phyloP scores from a whole-genome alignment of 148 eudicot species.

The Polygonum maritimum region DNA sequence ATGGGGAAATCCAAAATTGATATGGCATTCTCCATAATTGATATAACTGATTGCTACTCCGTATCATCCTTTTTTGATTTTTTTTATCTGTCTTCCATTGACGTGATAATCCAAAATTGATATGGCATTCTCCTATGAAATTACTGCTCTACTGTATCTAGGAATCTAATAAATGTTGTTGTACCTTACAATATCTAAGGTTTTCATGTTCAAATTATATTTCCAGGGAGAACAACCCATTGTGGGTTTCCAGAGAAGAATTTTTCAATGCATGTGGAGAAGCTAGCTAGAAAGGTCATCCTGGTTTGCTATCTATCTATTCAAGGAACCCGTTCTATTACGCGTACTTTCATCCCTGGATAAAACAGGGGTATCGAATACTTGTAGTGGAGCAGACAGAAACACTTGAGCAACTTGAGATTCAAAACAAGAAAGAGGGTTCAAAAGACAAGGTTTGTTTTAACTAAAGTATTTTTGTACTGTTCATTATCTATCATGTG shows the following conservation, averaged over 20 bases:
- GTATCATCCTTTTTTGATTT: background rate
- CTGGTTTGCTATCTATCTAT: background rate
- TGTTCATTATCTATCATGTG: no score
- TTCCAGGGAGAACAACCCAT: constrained; percentile 96
- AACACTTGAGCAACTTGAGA: constrained; percentile 90
- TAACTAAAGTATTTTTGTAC: no score
- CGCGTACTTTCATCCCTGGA: constrained; percentile 7
- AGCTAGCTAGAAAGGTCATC: constrained; percentile 81
- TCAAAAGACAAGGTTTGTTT: constrained; percentile 82
- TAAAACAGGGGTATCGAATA: constrained; percentile 84
- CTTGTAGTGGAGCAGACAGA: constrained; percentile 99
- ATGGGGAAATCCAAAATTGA: no score
- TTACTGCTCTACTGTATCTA: background rate
- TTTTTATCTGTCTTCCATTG: background rate
- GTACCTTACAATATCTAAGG: background rate
- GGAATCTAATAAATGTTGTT: background rate
- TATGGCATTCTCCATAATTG: no score
- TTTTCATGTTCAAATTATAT: background rate
- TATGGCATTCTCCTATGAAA: background rate
- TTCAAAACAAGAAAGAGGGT: constrained; percentile 75
- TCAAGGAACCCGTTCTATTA: background rate
- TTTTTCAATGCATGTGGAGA: constrained; percentile 73
- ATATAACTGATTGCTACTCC: background rate
- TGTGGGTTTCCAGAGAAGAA: constrained; percentile 99
- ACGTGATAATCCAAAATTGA: background rate